Evolutionary conservation across 2,329 filamentous ascomycete genomes (phyloP), one percentile per base, ranked within the genome.

Genomic region (Xylaria sp.): DNA sequence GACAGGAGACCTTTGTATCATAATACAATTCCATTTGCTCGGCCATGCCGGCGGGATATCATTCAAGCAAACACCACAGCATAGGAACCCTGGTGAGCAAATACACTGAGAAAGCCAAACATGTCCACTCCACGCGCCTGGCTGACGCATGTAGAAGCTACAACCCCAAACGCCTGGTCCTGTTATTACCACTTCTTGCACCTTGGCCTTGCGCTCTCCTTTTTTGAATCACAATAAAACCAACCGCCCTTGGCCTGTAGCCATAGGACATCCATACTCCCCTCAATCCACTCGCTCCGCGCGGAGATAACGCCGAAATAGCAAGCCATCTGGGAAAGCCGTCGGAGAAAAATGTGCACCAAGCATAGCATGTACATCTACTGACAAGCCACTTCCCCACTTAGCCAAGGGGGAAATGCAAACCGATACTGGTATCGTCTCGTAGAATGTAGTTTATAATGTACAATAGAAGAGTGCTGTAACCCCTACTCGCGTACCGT

Each of bases 41-140:
- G 76, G 76, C 72, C 70, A 62, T 69, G 75, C 76, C 76, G 76
- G 76, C 74, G 74, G 76, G 76, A 77, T 78, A 78, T 78, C 76
- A 76, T 75, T 68, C 66, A 75, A 74, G 67, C 70, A 74, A 71
- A 61, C 50, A 65, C 53, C 46, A 65, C 48, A 57, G 20, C 34
- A 57, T n/a, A 39, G 61, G 62, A 67, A 59, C 60, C 65, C 41
- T 56, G 58, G 45, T 60, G 52, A 15, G 56, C 65, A 69, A 72
- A 70, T 65, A 73, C 62, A 68, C 43, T 60, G 34, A 57, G 10
- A 61, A 62, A 59, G 36, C 28, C 45, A 53, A 46, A 59, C 23
- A 60, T 25, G 45, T 53, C 50, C 23, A 30, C 50, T 36, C 53
- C 15, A 56, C 50, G 56, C 50, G 59, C 50, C 23, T 64, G 34